Evolutionary conservation across 768 basidiomycete genomes (phyloP).

Genomic region (Termitomyces sp.): DNA sequence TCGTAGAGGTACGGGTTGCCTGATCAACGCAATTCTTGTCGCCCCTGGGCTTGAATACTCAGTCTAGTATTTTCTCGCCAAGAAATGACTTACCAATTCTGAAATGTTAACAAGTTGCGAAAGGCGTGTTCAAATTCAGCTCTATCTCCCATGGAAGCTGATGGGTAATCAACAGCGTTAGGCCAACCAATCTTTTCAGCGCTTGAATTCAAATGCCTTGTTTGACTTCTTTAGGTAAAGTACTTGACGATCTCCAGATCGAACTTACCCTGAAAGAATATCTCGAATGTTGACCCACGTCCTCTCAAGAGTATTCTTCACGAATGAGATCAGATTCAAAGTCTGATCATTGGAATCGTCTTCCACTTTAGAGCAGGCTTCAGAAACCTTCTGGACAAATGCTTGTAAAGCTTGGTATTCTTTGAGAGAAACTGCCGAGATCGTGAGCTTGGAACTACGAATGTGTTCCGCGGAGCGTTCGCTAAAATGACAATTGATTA

Average conservation of each 20-base stretch:
- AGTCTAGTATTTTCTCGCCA: neutral
- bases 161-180: constrained; percentile 56
- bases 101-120: constrained; percentile 67
- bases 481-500: constrained; percentile 27
- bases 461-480: constrained; percentile 55
- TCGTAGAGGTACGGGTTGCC: constrained; percentile 11
- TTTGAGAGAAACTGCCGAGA: constrained; percentile 43
- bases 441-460: constrained; percentile 24
- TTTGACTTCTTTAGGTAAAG: constrained; percentile 4
- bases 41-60: constrained; percentile 33
- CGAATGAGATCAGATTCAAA: constrained; percentile 56
- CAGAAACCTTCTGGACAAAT: constrained; percentile 47
- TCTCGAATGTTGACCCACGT: constrained; percentile 78
- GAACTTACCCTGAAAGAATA: constrained; percentile 53
- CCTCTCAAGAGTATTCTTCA: constrained; percentile 55
- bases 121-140: constrained; percentile 73
- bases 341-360: constrained; percentile 40
- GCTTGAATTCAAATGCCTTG: constrained; percentile 55
- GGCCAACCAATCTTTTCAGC: constrained; percentile 89
- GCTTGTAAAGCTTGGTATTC: constrained; percentile 56
- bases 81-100: constrained; percentile 60
- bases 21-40: constrained; percentile 30
- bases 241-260: neutral
- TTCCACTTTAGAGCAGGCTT: constrained; percentile 39
- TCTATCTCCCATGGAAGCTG: constrained; percentile 43